These are phyloP conservation scores for Farysia itapuensis DNA, from an alignment of 1,284 basidiomycete species.

Conservation along the genomic window DNA sequence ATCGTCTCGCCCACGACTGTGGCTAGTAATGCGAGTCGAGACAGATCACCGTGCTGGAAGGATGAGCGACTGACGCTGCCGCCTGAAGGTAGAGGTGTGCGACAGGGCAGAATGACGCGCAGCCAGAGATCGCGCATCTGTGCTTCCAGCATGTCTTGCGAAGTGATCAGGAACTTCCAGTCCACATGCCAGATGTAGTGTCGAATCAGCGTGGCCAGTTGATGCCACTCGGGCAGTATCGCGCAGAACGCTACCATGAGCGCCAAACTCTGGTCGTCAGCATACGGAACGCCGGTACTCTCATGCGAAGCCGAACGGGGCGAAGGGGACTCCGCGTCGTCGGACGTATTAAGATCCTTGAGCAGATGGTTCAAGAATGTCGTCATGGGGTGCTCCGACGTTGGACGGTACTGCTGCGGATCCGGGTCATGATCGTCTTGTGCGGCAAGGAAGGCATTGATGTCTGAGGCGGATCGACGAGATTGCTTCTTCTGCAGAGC, in stretches of 20 bases:
- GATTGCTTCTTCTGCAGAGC: conserved; percentile 39
- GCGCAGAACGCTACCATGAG: conserved; percentile 16
- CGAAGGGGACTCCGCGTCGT: conserved; percentile 8
- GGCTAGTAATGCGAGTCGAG: conserved; percentile 17
- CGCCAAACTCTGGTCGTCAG: conserved; percentile 7
- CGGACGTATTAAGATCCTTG: conserved; percentile 22
- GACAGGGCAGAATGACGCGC: conserved; percentile 15
- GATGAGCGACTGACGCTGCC: not conserved
- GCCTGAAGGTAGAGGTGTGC: not conserved
- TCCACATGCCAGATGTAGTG: conserved; percentile 36
- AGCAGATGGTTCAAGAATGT: conserved; percentile 39
- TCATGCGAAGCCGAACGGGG: not conserved
- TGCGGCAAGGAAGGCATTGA: conserved; percentile 23
- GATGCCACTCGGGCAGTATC: conserved; percentile 21
- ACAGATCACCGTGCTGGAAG: conserved; percentile 22
- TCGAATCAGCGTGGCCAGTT: conserved; percentile 7
- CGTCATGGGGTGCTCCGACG: conserved; percentile 27
- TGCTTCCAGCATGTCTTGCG: conserved; percentile 16
- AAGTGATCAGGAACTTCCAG: conserved; percentile 36
- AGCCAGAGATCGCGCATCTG: conserved; percentile 19
- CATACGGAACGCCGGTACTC: conserved; percentile 3
- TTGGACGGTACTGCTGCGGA: conserved; percentile 7
- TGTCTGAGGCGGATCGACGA: conserved; percentile 27
- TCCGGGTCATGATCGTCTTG: conserved; percentile 10
- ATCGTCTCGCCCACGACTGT: conserved; percentile 27